phyloP scores from a whole-genome alignment of 2,329 filamentous ascomycete species.

The Penicillium nordicum region DNA sequence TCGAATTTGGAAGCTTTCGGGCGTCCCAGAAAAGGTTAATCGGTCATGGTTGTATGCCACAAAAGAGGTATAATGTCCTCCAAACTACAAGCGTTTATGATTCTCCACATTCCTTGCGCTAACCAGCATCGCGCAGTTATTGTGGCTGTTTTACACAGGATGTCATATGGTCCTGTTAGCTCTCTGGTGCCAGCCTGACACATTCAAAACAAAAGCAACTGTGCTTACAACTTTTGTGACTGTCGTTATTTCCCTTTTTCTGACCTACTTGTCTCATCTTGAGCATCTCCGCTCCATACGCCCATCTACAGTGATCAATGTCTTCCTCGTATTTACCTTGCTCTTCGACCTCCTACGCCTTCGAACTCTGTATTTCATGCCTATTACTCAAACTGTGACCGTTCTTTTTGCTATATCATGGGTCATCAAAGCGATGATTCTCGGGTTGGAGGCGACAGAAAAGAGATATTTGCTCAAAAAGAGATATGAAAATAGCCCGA shows the following conservation, averaged over 20 bases:
- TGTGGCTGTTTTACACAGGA: constrained; percentile 10
- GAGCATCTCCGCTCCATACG: constrained; percentile 20
- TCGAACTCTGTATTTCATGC: constrained; percentile 18
- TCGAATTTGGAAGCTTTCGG: constrained; percentile 8
- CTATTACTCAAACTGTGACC: constrained; percentile 6
- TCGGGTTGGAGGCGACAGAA: constrained; percentile 43
- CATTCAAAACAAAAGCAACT: constrained; percentile 15
- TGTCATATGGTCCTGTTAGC: constrained; percentile 11
- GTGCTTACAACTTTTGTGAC: constrained; percentile 6
- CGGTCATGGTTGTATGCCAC: constrained; percentile 19
- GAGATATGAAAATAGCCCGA: constrained; percentile 9
- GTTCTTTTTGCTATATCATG: constrained; percentile 8
- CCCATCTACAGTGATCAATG: constrained; percentile 16
- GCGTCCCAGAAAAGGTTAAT: constrained; percentile 15
- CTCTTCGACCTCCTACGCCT: constrained; percentile 18
- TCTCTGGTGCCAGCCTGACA: constrained; percentile 12
- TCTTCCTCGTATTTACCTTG: constrained; percentile 10
- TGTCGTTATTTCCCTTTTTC: constrained; percentile 2
- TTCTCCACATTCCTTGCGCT: not conserved
- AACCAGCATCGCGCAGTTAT: constrained; percentile 2
- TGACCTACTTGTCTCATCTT: constrained; percentile 17
- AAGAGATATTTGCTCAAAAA: constrained; percentile 33
- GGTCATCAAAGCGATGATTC: constrained; percentile 40
- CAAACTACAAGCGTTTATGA: not conserved
- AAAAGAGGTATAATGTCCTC: constrained; percentile 9